Conservation (phyloP, 352 stramenopile species). For the Hyphochytrium catenoides region DNA sequence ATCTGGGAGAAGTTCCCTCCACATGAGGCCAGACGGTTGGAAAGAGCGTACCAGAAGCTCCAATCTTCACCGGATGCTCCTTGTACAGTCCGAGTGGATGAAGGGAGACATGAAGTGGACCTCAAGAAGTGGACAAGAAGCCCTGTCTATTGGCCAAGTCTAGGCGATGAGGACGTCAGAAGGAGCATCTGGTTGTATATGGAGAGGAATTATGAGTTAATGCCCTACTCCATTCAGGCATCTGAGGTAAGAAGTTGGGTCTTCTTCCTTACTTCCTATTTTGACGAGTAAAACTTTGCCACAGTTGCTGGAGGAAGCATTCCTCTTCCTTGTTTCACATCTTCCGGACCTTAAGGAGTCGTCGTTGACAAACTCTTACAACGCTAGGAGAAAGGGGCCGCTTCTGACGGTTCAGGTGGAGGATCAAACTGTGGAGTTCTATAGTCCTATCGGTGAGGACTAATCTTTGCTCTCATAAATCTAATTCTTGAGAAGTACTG, state of each 20-base stretch:
- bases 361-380: too few relatives aligned
- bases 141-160: conserved; percentile 39
- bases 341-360: too few relatives aligned
- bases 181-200: conserved; percentile 48
- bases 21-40: conserved; percentile 36
- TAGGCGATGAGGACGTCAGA: conserved; percentile 36
- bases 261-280: conserved; percentile 40
- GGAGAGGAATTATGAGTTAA: conserved; percentile 46
- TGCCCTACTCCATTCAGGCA: conserved; percentile 32
- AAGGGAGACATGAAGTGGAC: conserved; percentile 48
- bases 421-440: too few relatives aligned
- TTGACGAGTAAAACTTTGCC: conserved; percentile 28
- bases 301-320: conserved; percentile 17
- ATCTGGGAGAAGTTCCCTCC: conserved; percentile 50
- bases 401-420: too few relatives aligned
- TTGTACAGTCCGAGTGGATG: conserved; percentile 38
- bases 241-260: conserved; percentile 26
- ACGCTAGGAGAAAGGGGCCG: too few relatives aligned
- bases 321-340: conserved; percentile 20
- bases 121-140: conserved; percentile 45
- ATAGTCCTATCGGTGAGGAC: too few relatives aligned
- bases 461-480: too few relatives aligned
- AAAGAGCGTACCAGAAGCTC: conserved; percentile 14
- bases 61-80: conserved; percentile 16
- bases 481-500: too few relatives aligned